Conservation (phyloP, 805 yeast species). For the Maudiozyma serrabonitensis region DNA sequence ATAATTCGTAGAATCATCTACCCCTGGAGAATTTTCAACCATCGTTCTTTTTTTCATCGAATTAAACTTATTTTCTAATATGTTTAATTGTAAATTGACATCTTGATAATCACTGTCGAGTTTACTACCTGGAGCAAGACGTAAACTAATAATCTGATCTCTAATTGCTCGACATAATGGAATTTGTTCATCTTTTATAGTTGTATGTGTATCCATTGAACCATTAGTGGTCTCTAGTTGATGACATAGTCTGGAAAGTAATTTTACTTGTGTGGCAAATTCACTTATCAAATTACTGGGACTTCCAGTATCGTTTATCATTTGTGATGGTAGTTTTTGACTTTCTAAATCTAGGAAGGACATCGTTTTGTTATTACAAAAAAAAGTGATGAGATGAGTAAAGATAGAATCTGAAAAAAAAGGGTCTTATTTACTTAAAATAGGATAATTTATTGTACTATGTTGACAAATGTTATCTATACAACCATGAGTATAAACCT, state of each 20-base stretch:
- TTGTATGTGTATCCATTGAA: conserved; percentile 27
- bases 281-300: conserved; percentile 6
- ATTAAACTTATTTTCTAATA: not conserved
- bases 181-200: conserved; percentile 16
- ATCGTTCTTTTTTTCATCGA: conserved; percentile 6
- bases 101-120: conserved; percentile 49
- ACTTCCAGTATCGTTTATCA: not conserved
- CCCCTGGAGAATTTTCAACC: not conserved
- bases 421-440: no score
- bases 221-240: conserved; percentile 29
- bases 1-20: conserved; percentile 12
- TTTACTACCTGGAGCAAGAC: conserved; percentile 22
- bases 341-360: conserved; percentile 19
- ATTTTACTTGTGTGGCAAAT: conserved; percentile 9
- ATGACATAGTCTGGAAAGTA: conserved; percentile 8
- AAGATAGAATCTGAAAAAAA: no score
- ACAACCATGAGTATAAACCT: no score
- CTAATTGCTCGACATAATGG: conserved; percentile 14
- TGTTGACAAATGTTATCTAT: no score
- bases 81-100: not conserved
- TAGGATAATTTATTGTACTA: no score
- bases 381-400: not conserved
- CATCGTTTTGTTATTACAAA: conserved; percentile 6
- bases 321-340: conserved; percentile 1
- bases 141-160: conserved; percentile 11